Evolutionary conservation across 2,329 filamentous ascomycete genomes (phyloP), one percentile per base, ranked within the genome.

Genomic region (Neonectria neomacrospora): DNA sequence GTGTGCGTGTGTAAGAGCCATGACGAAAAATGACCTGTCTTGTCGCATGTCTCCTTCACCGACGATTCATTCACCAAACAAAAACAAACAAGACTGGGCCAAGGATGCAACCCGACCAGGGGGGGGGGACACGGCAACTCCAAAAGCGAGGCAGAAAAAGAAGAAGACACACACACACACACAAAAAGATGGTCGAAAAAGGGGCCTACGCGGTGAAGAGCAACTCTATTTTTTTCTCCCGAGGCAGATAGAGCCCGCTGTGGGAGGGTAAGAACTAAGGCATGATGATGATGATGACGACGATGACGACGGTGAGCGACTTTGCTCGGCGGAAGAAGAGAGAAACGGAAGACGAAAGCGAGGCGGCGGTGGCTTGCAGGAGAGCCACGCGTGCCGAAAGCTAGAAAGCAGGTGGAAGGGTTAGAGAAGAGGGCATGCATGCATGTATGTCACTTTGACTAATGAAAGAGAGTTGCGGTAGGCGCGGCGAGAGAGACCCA

Each of bases 321-420:
- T 12, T 48, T 48, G 45, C 11, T 8, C 32, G 23, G 6, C 23
- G 3, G 23, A 26, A 3, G 23, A 26, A 26, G 23, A 6, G 30
- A 32, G 28, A 2, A 16, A 28, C 22, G 23, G 34, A 37, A 11
- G 10, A 53, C 18, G 30, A 48, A 3, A 11, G 8, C n/a, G 37
- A 20, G 11, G 37, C 3, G 9, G 9, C n/a, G 30, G 37, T 51
- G 47, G 55, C 55, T 26, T 58, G 37, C 45, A 58, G 34, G 39
- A 37, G 39, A 32, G 48, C 32, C 54, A 58, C 34, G 45, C 45
- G 54, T 37, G 39, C 32, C 42, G 34, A 56, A 45, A 41, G 59
- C 59, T 62, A 57, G 59, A 62, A 62, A 47, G 53, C 32, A 41
- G 18, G 23, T 62, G 59, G 53, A 62, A 62, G 59, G 41, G 47